phyloP scores from a whole-genome alignment of 2,329 filamentous ascomycete genomes.

The Fusarium sp. region DNA sequence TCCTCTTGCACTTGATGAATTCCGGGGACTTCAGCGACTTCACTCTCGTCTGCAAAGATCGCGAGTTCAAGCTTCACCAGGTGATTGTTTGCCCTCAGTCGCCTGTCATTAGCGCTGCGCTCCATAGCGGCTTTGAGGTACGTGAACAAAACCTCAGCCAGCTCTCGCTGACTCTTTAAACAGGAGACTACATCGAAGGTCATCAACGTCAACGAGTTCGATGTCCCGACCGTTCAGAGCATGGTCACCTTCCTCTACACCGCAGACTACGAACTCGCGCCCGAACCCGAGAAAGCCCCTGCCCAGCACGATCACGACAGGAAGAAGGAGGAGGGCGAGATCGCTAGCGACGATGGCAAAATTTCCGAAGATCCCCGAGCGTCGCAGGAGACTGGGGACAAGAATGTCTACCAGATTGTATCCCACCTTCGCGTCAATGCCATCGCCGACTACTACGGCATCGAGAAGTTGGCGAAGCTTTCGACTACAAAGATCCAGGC shows the following conservation, averaged over 20 bases:
- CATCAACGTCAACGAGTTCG: neutral
- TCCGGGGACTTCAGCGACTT: neutral
- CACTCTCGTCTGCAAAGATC: neutral
- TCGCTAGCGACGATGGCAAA: fast-evolving
- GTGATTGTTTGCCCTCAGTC: constrained; percentile 1
- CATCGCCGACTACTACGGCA: neutral
- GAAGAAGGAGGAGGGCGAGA: neutral
- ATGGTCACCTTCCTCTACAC: constrained; percentile 1
- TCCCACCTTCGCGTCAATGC: neutral
- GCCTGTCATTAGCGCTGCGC: neutral
- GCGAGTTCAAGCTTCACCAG: constrained; percentile 2
- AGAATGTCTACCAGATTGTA: neutral
- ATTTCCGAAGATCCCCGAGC: fast-evolving
- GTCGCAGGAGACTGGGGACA: fast-evolving
- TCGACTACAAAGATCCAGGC: fast-evolving
- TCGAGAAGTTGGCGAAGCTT: neutral
- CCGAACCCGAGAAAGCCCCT: fast-evolving
- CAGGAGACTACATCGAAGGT: neutral
- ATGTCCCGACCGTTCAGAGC: neutral
- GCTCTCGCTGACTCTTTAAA: fast-evolving
- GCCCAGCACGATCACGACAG: too few species aligned
- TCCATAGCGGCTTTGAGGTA: neutral
- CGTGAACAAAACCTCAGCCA: fast-evolving
- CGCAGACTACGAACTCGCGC: neutral
- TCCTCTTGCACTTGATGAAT: neutral